These are phyloP conservation scores for Pelargonium cotyledonis DNA, from an alignment of 441 rosid genomes.

Conservation along the genomic window DNA sequence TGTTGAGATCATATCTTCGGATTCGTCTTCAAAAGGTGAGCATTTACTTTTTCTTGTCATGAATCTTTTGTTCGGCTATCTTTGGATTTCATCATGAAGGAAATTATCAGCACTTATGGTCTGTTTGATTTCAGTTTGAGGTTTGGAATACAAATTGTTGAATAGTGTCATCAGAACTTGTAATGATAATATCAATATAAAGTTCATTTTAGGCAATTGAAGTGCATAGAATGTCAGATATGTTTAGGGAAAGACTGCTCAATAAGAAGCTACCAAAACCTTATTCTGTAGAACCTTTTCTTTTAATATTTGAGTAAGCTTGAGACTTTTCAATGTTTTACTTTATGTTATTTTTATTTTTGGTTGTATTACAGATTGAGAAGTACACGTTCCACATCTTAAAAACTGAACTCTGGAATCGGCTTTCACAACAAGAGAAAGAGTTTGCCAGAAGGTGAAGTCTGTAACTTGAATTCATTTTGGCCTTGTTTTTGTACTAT, in stretches of 20 bases:
- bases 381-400: slow-evolving; percentile 57
- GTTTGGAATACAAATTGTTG: too few relatives aligned
- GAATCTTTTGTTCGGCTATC: not conserved
- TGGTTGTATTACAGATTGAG: slow-evolving; percentile 50
- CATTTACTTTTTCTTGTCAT: not conserved
- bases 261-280: not conserved
- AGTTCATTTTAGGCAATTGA: not conserved
- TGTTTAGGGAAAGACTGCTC: not conserved
- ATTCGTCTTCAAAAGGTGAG: slow-evolving; percentile 73
- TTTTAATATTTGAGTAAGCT: not conserved
- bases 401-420: slow-evolving; percentile 39
- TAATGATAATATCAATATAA: not conserved
- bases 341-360: slow-evolving; percentile 6
- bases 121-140: too few relatives aligned
- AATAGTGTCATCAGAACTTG: not conserved
- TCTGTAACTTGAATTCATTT: not conserved
- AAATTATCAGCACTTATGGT: too few relatives aligned
- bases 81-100: not conserved
- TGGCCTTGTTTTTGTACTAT: not conserved
- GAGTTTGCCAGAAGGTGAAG: slow-evolving; percentile 52
- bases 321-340: not conserved
- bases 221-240: not conserved
- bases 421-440: slow-evolving; percentile 61
- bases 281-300: not conserved
- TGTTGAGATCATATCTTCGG: slow-evolving; percentile 78